Evolutionary conservation across 805 yeast species (phyloP), one percentile per base, ranked within the genome.

Genomic region (Saturnispora kantuleensis): DNA sequence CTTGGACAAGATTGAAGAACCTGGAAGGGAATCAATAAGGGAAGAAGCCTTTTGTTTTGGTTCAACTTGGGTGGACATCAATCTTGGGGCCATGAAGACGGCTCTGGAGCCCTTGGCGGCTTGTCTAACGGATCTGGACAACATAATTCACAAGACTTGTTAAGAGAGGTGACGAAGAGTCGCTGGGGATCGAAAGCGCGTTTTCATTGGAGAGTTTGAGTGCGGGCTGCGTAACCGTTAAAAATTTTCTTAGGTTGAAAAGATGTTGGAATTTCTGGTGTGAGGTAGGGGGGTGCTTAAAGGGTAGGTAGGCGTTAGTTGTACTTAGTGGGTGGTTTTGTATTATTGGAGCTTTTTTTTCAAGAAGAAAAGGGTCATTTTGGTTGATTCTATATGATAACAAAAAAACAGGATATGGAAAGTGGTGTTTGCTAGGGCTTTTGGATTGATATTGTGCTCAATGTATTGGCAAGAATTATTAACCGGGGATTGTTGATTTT

Each of bases 11-110:
- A 77, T 72, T 60, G 79, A 77, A 79, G 77, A 82, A 65, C 97
- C 97, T 66, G 98, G 98, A 56, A 93, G 70, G 52, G 96, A 86
- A 61, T 84, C 89, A 59, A 90, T 79, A 67, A 90, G 79, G 43
- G 96, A 79, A 61, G 77, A 68, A 48, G 98, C 98, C 76, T 86
- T 86, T 56, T 81, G 75, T 73, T 87, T 83, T 68, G 96, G 96
- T 59, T 89, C 96, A 51, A 69, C 73, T 56, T 81, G 84, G 37
- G 63, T 54, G 39, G 87, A 77, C 64, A 78, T 64, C 62, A 65
- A 70, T 73, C 90, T 83, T 54, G 77, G 62, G 52, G 84, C 84
- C 59, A 75, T 65, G 62, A 64, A 61, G 48, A 57, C 54, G 41
- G 49, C 34, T 15, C 62, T 48, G 52, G 56, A 56, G 49, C 50